phyloP scores from a whole-genome alignment of 768 basidiomycete genomes.

The Termitomyces titanicus region DNA sequence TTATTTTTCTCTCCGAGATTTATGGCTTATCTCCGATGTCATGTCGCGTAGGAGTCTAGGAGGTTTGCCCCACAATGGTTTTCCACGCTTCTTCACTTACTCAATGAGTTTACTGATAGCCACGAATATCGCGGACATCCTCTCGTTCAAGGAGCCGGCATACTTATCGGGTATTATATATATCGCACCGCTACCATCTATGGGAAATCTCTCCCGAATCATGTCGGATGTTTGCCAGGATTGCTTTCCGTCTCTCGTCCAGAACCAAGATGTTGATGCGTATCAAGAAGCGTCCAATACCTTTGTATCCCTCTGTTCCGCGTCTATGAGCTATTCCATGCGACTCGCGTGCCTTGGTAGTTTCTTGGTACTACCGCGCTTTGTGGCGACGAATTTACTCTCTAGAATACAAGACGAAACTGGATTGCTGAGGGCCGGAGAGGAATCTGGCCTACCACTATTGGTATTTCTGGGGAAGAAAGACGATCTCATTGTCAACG shows the following conservation, averaged over 20 bases:
- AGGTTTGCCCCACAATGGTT: slow-evolving; percentile 15
- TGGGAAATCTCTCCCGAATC: slow-evolving; percentile 18
- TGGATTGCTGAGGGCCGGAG: slow-evolving; percentile 21
- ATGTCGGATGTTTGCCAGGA: slow-evolving; percentile 15
- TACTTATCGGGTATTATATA: slow-evolving; percentile 26
- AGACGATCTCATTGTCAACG: slow-evolving; percentile 21
- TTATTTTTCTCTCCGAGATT: background rate
- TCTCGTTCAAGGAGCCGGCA: slow-evolving; percentile 20
- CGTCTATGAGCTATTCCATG: slow-evolving; percentile 12
- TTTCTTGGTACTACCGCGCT: slow-evolving; percentile 23
- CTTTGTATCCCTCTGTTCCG: slow-evolving; percentile 17
- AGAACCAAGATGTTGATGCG: slow-evolving; percentile 18
- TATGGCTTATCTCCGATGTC: background rate
- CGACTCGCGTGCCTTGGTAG: slow-evolving; percentile 20
- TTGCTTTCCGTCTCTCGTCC: slow-evolving; percentile 14
- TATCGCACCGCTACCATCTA: slow-evolving; percentile 22
- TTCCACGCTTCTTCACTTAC: background rate
- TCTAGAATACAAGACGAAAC: slow-evolving; percentile 21
- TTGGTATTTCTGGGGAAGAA: slow-evolving; percentile 22
- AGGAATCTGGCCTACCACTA: slow-evolving; percentile 20
- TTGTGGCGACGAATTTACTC: slow-evolving; percentile 17
- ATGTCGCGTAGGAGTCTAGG: slow-evolving; percentile 19
- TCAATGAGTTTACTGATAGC: slow-evolving; percentile 6
- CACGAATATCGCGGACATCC: slow-evolving; percentile 23
- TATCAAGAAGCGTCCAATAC: slow-evolving; percentile 19